Evolutionary conservation across 2,329 filamentous ascomycete species (phyloP), one percentile per base, ranked within the genome.

Genomic region (Alternaria arbusti): DNA sequence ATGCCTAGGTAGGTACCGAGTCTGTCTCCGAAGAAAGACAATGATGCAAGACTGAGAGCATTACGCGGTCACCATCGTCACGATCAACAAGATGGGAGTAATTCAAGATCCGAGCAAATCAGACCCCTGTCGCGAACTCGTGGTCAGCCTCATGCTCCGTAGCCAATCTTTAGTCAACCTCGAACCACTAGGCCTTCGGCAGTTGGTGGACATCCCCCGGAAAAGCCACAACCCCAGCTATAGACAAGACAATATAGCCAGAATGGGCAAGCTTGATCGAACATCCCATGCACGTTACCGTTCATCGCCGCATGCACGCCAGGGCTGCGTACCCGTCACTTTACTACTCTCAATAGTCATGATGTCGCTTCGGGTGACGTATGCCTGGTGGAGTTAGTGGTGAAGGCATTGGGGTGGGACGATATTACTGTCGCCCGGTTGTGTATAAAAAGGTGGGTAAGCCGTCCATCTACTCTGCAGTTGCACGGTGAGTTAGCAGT

Each of bases 1-100:
- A n/a, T 36, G 32, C 32, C 32, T 36, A 10, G 32, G 32, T n/a
- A 36, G 32, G 32, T 40, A 40, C 36, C 36, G 36, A 40, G n/a
- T 17, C 3, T 1, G n/a, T 17, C 15, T 17, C 36, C 36, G 36
- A 6, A 17, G 28, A 51, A 11, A 22, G n/a, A 20, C 49, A 20
- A 44, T 45, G 56, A 58, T 43, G 56, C 32, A 58, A 51, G 23
- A 23, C 15, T 43, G 56, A 51, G 36, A 44, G 46, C 20, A 51
- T 44, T 5, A 3, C 5, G n/a, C 7, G n/a, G 23, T 51, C 13
- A 51, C 13, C 10, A 15, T 3, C 20, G 28, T 28, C 56, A 51
- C 22, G 40, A 49, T 49, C 23, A 51, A 36, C 32, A 58, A 43
- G 8, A 30, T n/a, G 12, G 17, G 23, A 12, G 17, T 10, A 26